Conservation (phyloP, 164 flowering plant species). For the Sextonia rubra region DNA sequence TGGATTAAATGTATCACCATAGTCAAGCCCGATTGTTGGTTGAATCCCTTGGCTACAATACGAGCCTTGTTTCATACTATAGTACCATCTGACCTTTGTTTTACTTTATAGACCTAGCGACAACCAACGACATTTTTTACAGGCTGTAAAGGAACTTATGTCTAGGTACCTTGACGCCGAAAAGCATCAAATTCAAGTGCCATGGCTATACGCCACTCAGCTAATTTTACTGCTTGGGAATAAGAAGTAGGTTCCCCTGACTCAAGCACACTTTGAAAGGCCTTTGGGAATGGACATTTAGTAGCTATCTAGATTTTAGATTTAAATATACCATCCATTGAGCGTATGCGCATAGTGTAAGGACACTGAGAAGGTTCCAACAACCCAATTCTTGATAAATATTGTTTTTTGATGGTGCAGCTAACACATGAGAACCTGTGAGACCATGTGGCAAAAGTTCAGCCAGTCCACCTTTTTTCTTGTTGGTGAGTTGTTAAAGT, state of each 20-base stretch:
- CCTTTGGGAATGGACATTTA: background rate
- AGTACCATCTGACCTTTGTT: background rate
- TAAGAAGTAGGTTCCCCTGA: background rate
- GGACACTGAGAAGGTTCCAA: background rate
- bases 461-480: no score
- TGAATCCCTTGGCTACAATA: slow-evolving; percentile 2
- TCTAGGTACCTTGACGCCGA: background rate
- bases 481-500: no score
- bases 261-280: background rate
- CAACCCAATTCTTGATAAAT: background rate
- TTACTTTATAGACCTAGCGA: background rate
- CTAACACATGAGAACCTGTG: no score
- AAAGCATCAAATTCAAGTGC: background rate
- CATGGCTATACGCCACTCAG: background rate
- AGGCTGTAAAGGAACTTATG: background rate
- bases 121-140: background rate
- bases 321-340: background rate
- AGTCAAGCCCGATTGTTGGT: background rate
- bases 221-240: background rate
- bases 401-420: no score
- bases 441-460: no score
- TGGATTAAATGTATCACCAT: background rate
- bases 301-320: background rate
- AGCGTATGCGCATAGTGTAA: background rate
- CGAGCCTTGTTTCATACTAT: background rate